Percentiles rank a stretch among this genome's conserved stretches.
phyloP scores from a whole-genome alignment of 805 yeast species.

The Saturnispora zaruensis region DNA sequence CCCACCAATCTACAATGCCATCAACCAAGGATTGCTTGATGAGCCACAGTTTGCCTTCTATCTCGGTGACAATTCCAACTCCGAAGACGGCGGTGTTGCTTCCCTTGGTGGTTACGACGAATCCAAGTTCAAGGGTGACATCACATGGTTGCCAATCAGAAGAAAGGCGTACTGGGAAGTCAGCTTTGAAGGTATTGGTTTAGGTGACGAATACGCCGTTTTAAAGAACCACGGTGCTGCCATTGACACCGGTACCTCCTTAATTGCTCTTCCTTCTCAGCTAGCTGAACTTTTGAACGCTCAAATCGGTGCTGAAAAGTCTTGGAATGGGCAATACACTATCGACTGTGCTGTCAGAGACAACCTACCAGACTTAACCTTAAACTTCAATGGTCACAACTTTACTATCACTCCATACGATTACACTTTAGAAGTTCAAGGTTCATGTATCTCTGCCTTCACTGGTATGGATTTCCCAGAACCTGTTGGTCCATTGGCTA shows the following conservation, averaged over 20 bases:
- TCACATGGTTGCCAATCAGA: slow-evolving; percentile 95
- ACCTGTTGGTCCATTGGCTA: slow-evolving; percentile 94
- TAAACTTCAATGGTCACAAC: slow-evolving; percentile 83
- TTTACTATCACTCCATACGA: slow-evolving; percentile 86
- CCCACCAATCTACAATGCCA: slow-evolving; percentile 91
- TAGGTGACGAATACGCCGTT: slow-evolving; percentile 87
- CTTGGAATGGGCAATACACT: slow-evolving; percentile 96
- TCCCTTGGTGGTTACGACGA: slow-evolving; percentile 93
- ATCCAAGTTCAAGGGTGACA: slow-evolving; percentile 66
- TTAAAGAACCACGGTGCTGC: slow-evolving; percentile 88
- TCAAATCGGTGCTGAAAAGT: slow-evolving; percentile 93
- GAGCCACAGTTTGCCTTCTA: slow-evolving; percentile 81
- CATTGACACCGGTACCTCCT: slow-evolving; percentile 96
- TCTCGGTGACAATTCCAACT: slow-evolving; percentile 69
- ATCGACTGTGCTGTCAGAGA: slow-evolving; percentile 85
- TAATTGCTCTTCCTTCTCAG: slow-evolving; percentile 90
- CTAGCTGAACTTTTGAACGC: slow-evolving; percentile 92
- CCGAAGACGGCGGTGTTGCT: slow-evolving; percentile 77
- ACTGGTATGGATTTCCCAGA: slow-evolving; percentile 97
- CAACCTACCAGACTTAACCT: slow-evolving; percentile 81
- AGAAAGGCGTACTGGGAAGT: slow-evolving; percentile 99
- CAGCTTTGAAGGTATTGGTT: slow-evolving; percentile 76
- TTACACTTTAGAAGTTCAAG: slow-evolving; percentile 89
- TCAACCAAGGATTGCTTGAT: slow-evolving; percentile 72
- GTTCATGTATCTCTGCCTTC: slow-evolving; percentile 93